Base-by-base conservation (phyloP, 306 rosid species). In the Acmispon strigosus region DNA sequence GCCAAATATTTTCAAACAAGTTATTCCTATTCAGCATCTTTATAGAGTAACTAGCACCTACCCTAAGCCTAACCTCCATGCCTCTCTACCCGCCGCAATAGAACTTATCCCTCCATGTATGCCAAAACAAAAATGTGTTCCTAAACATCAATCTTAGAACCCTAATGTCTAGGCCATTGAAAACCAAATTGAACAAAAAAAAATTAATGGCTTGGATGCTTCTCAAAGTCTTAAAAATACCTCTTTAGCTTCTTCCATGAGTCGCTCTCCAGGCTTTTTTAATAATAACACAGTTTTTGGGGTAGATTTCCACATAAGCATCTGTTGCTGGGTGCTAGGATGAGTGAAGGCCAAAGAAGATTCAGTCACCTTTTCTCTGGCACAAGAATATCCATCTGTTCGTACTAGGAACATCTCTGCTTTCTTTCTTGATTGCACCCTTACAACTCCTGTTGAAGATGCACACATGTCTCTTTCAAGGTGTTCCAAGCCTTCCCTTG, bases 161-260 rank as follows among this genome's bases (percentile, higher is more conserved):
- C 62, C 20, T 5, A 43, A 41, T 66, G 54, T 41, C 18, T 59
- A 43, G 48, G 70, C 52, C 27, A 69, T 32, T 52, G 36, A 69
- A 60, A 53, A 43, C 66, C 48, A 60, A 32, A 67, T 16, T 50
- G 18, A 17, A n/a, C 61, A 17, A 22, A 22, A 22, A 22, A 22
- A 22, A 9, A 27, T 22, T 16, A 37, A 50, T 16, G 51, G 42
- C 36, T 37, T 8, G 43, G 39, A 24, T 68, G 66, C 73, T 77
- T 68, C 37, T 15, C 16, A 48, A 54, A 52, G 45, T 58, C 15
- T 15, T 15, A 11, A 47, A 57, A 48, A 45, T 41, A 94, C 99
- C 97, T 89, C 91, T 87, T 85, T 89, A 82, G 99, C 99, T 89
- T 94, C 95, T 83, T 94, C 96, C 96, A 94, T 89, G 77, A 94